Evolutionary conservation across 108 stramenopile genomes (phyloP).

Genomic region (Conticribra weissflogii): DNA sequence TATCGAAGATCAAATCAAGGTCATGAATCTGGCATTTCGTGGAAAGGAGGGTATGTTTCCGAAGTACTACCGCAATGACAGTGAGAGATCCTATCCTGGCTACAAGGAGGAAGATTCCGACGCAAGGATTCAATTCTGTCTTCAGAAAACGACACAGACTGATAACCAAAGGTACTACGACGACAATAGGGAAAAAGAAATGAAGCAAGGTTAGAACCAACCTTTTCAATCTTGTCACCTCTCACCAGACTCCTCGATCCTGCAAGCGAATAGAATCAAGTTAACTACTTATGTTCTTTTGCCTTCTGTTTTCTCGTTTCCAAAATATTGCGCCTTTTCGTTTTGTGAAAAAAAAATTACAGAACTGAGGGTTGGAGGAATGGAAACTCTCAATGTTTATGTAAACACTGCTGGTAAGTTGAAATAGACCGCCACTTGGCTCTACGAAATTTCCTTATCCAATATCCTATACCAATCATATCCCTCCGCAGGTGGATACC

Average conservation of each 20-base stretch:
- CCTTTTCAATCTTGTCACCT: too few relatives aligned
- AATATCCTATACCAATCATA: too few relatives aligned
- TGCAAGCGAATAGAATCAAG: too few relatives aligned
- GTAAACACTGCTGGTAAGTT: too few relatives aligned
- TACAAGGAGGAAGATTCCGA: not conserved
- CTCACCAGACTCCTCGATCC: too few relatives aligned
- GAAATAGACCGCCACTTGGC: too few relatives aligned
- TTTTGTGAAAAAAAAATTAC: too few relatives aligned
- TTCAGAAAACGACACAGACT: not conserved
- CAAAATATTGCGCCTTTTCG: too few relatives aligned
- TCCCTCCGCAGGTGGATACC: not conserved
- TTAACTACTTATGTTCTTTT: too few relatives aligned
- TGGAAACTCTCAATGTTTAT: slow-evolving; percentile 31
- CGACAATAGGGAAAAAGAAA: slow-evolving; percentile 2
- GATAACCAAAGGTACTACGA: slow-evolving; percentile 1
- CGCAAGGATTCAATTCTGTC: not conserved
- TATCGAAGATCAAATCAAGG: slow-evolving; percentile 13
- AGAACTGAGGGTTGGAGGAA: not conserved
- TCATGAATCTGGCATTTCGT: not conserved
- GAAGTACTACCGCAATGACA: not conserved
- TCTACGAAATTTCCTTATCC: too few relatives aligned
- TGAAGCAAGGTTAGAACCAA: too few relatives aligned
- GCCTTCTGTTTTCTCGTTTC: too few relatives aligned
- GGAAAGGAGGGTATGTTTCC: slow-evolving; percentile 7
- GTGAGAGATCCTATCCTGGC: not conserved